Evolutionary conservation across 129 eudicot species (phyloP).

Genomic region (Ambrosia trifida): DNA sequence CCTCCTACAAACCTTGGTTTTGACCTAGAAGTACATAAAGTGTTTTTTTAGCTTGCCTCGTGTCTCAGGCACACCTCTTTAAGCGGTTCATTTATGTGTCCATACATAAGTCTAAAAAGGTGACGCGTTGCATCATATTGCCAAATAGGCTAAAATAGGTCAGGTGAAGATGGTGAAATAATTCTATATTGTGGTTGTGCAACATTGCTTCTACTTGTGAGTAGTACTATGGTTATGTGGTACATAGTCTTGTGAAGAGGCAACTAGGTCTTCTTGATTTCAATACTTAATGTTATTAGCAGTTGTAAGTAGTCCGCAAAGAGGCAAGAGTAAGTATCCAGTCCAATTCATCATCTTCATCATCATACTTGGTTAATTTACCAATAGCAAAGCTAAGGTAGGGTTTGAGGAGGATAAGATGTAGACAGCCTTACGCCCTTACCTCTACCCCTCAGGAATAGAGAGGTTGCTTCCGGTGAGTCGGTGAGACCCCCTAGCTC

Average conservation of each 20-base stretch:
- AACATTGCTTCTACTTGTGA: constrained; percentile 16
- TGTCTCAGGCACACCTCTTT: too few relatives aligned
- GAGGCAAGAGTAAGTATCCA: background rate
- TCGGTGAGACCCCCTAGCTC: too few relatives aligned
- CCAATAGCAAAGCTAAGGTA: too few relatives aligned
- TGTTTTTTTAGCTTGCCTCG: too few relatives aligned
- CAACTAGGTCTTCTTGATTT: constrained; percentile 10
- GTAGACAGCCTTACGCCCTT: too few relatives aligned
- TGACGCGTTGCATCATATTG: background rate
- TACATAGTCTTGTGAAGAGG: constrained; percentile 4
- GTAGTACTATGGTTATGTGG: constrained; percentile 9
- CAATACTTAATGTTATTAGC: background rate
- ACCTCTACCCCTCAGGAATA: too few relatives aligned
- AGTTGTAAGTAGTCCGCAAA: constrained; percentile 5
- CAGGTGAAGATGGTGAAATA: background rate
- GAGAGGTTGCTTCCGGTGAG: too few relatives aligned
- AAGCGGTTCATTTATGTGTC: background rate
- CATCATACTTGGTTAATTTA: too few relatives aligned
- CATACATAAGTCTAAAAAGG: background rate
- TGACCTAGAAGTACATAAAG: too few relatives aligned
- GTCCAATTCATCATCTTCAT: too few relatives aligned
- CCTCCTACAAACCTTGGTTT: too few relatives aligned
- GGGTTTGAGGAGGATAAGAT: too few relatives aligned
- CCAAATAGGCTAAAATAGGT: constrained; percentile 8
- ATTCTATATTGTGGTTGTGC: background rate